Conservation (phyloP, 75 land plant genomes). For the Picea glauca region DNA sequence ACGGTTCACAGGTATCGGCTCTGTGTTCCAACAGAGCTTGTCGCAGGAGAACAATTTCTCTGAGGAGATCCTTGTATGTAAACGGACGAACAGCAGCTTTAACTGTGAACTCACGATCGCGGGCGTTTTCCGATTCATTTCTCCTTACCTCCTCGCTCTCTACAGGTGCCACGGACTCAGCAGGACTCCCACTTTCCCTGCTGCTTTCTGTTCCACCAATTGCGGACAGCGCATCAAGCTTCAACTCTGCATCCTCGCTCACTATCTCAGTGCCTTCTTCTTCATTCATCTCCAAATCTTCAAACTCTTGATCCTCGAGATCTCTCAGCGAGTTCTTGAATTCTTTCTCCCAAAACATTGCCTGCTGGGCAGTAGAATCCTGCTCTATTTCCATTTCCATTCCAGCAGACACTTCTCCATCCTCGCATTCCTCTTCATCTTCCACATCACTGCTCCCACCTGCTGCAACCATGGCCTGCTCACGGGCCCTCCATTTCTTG, state of each 20-base stretch:
- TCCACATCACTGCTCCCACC: slow-evolving; percentile 41
- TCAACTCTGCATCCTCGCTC: slow-evolving; percentile 21
- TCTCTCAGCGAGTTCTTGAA: slow-evolving; percentile 45
- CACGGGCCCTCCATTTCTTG: slow-evolving; percentile 63
- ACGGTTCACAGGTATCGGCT: not conserved
- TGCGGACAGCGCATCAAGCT: slow-evolving; percentile 5
- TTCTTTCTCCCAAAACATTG: slow-evolving; percentile 51
- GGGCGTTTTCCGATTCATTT: slow-evolving; percentile 36
- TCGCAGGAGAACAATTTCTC: slow-evolving; percentile 70
- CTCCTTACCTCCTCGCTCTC: slow-evolving; percentile 43
- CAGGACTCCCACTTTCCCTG: slow-evolving; percentile 21
- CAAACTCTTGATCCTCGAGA: slow-evolving; percentile 47
- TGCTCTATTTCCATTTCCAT: not conserved
- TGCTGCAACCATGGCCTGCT: slow-evolving; percentile 55
- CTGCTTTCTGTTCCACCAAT: slow-evolving; percentile 20
- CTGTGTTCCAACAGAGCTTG: slow-evolving; percentile 33
- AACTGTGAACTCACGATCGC: slow-evolving; percentile 6
- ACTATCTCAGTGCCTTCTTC: slow-evolving; percentile 7
- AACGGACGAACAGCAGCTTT: slow-evolving; percentile 77
- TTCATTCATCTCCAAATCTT: slow-evolving; percentile 11
- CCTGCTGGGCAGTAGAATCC: slow-evolving; percentile 16
- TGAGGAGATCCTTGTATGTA: slow-evolving; percentile 76
- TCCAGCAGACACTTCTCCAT: not conserved
- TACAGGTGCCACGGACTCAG: slow-evolving; percentile 18
- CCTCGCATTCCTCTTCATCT: slow-evolving; percentile 13